phyloP scores from a whole-genome alignment of 495 filamentous ascomycete species.

The Neurospora sp. region DNA sequence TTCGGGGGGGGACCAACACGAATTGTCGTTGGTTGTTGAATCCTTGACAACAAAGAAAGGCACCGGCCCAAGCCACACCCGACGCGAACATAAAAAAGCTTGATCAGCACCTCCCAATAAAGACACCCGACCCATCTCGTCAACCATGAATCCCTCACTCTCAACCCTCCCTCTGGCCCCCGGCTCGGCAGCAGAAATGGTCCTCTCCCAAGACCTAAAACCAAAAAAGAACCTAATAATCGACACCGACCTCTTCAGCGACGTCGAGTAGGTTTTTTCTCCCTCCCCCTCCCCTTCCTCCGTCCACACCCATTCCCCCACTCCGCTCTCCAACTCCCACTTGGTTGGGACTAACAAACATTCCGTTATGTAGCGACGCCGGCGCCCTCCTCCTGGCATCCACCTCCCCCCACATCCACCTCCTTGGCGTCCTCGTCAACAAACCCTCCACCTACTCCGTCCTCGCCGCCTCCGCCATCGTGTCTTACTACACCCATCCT shows the following conservation, averaged over 20 bases:
- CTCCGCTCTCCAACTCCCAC: neutral
- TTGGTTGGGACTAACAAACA: neutral
- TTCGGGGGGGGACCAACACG: neutral
- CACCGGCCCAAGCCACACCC: neutral
- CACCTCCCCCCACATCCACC: slow-evolving; percentile 19
- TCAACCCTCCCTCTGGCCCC: neutral
- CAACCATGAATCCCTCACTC: neutral
- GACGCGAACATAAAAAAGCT: neutral
- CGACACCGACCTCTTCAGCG: slow-evolving; percentile 35
- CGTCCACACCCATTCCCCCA: neutral
- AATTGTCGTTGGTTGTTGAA: neutral
- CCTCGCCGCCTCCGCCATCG: slow-evolving; percentile 29
- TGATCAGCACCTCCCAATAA: neutral
- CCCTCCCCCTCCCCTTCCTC: neutral
- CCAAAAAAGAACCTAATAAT: slow-evolving; percentile 23
- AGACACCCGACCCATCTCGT: neutral
- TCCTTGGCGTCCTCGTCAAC: slow-evolving; percentile 37
- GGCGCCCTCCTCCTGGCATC: slow-evolving; percentile 27
- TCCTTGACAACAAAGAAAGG: neutral
- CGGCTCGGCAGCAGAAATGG: neutral
- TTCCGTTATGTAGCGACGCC: slow-evolving; percentile 16
- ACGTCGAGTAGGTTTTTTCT: slow-evolving; percentile 24
- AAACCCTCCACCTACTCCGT: slow-evolving; percentile 33
- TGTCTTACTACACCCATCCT: slow-evolving; percentile 31
- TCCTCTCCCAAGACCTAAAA: neutral